Evolutionary conservation across 148 eudicot genomes (phyloP).

Genomic region (Arbutus unedo): DNA sequence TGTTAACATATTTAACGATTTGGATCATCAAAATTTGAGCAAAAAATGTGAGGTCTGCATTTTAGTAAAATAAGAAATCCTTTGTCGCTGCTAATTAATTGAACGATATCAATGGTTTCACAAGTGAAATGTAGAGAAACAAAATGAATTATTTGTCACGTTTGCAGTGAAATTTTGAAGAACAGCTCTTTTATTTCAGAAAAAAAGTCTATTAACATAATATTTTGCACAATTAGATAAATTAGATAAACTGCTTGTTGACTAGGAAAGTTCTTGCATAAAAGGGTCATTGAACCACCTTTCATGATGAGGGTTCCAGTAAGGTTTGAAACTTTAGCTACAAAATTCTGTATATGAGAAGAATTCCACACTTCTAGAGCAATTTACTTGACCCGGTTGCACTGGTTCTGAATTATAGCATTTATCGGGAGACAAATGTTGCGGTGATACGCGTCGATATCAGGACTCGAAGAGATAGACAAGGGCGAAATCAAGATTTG

Average conservation of each 20-base stretch:
- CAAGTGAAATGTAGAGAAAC: no score
- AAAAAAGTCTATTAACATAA: no score
- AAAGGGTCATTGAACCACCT: conserved; percentile 4
- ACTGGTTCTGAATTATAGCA: not conserved
- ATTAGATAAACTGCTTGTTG: not conserved
- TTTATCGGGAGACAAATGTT: not conserved
- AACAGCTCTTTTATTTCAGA: no score
- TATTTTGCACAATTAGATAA: not conserved
- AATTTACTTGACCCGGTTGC: not conserved
- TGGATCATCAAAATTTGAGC: no score
- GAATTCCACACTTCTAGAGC: not conserved
- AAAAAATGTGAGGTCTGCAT: no score
- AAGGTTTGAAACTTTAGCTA: not conserved
- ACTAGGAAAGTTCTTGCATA: not conserved
- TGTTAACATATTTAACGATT: no score
- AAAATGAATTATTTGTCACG: no score
- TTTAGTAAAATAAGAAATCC: no score
- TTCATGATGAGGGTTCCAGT: not conserved
- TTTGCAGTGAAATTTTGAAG: no score
- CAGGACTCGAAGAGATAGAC: not conserved
- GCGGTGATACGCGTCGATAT: not conserved
- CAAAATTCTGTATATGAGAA: not conserved
- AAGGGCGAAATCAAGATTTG: no score
- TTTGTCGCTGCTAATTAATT: no score
- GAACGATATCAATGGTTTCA: no score